Evolutionary conservation across 805 yeast species (phyloP).

Genomic region (Pichia californica): DNA sequence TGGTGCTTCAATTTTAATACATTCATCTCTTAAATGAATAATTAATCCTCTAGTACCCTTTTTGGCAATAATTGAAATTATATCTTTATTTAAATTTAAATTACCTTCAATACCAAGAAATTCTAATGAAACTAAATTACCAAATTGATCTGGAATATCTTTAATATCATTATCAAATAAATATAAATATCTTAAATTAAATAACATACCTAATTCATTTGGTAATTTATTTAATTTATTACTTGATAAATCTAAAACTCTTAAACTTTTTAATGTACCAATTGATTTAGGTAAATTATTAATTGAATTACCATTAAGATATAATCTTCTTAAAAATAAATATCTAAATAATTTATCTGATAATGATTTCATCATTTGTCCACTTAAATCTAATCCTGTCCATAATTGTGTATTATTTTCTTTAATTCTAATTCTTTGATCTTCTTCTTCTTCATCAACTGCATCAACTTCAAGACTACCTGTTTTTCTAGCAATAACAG

Average conservation of each 20-base stretch:
- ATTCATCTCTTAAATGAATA: slow-evolving; percentile 72
- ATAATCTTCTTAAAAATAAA: slow-evolving; percentile 77
- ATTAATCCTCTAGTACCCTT: slow-evolving; percentile 83
- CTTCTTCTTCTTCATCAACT: slow-evolving; percentile 57
- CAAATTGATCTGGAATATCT: slow-evolving; percentile 77
- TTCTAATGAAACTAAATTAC: slow-evolving; percentile 75
- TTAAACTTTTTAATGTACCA: slow-evolving; percentile 59
- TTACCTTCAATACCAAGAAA: slow-evolving; percentile 94
- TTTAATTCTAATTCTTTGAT: slow-evolving; percentile 53
- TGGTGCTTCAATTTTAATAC: slow-evolving; percentile 60
- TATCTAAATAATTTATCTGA: slow-evolving; percentile 75
- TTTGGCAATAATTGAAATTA: slow-evolving; percentile 63
- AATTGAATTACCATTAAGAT: slow-evolving; percentile 80
- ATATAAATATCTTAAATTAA: slow-evolving; percentile 71
- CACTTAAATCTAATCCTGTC: slow-evolving; percentile 90
- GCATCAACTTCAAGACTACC: slow-evolving; percentile 26
- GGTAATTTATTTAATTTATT: slow-evolving; percentile 73
- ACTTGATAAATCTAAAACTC: slow-evolving; percentile 80
- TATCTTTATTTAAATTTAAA: slow-evolving; percentile 55
- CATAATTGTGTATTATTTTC: slow-evolving; percentile 75
- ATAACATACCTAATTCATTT: slow-evolving; percentile 75
- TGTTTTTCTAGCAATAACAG: slow-evolving; percentile 26
- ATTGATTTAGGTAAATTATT: slow-evolving; percentile 61
- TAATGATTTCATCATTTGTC: slow-evolving; percentile 70
- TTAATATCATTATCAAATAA: slow-evolving; percentile 80